A percentile compares a stretch with the other conserved stretches of the same genome.
Conservation (phyloP, 176 grass and related monocot genomes). For the Lolium multiflorum region DNA sequence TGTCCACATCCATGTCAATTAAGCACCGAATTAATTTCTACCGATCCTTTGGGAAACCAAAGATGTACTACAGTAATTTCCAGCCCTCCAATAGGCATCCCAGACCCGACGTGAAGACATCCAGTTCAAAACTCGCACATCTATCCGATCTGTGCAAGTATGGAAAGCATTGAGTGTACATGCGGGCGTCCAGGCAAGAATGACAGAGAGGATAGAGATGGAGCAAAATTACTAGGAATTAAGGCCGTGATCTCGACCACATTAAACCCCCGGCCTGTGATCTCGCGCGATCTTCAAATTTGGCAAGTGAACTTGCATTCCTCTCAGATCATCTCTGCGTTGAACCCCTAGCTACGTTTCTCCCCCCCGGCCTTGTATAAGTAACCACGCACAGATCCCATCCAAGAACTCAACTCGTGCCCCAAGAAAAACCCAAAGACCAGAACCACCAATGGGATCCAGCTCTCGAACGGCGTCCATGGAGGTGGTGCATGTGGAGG, state of each 20-base stretch:
- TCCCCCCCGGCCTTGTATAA: slow-evolving; percentile 36
- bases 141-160: background rate
- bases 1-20: background rate
- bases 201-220: slow-evolving; percentile 19
- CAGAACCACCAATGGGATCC: slow-evolving; percentile 18
- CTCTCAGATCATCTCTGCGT: slow-evolving; percentile 34
- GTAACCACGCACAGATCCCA: background rate
- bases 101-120: slow-evolving; percentile 26
- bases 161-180: slow-evolving; percentile 34
- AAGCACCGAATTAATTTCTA: background rate
- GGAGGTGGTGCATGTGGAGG: slow-evolving; percentile 6
- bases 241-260: slow-evolving; percentile 42
- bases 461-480: slow-evolving; percentile 43
- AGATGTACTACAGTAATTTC: background rate
- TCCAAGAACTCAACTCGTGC: slow-evolving; percentile 28
- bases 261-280: slow-evolving; percentile 38
- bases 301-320: slow-evolving; percentile 41
- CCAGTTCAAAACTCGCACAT: slow-evolving; percentile 41
- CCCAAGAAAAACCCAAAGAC: background rate
- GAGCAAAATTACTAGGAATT: slow-evolving; percentile 30
- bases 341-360: background rate
- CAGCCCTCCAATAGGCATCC: background rate
- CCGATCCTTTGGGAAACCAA: background rate
- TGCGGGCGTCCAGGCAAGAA: slow-evolving; percentile 6
- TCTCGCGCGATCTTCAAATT: slow-evolving; percentile 40